Evolutionary conservation across 1,284 basidiomycete species (phyloP).

Genomic region (Psilocybe mexicana): DNA sequence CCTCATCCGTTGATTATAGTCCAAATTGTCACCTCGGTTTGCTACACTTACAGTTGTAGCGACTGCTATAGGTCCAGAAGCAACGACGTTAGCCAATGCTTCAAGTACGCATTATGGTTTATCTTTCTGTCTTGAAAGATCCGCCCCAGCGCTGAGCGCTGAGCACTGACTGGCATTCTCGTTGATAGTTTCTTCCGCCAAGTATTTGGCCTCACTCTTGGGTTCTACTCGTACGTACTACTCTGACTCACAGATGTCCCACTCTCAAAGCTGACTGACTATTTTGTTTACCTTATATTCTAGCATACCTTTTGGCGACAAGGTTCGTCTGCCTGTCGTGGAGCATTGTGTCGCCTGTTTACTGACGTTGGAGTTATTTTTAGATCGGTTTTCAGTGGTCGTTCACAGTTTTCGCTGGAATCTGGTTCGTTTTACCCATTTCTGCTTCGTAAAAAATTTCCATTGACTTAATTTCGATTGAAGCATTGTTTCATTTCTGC

Average conservation of each 20-base stretch:
- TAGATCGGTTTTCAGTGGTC: conserved; percentile 36
- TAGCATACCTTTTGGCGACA: conserved; percentile 32
- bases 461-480: background rate
- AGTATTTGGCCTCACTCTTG: conserved; percentile 30
- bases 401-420: conserved; percentile 30
- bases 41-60: conserved; percentile 36
- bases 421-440: conserved; percentile 22
- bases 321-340: conserved; percentile 13
- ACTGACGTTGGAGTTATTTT: background rate
- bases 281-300: too few species aligned
- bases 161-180: background rate
- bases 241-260: background rate
- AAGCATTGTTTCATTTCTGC: conserved; percentile 29
- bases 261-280: background rate
- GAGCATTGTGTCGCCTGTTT: background rate
- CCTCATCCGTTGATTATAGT: conserved; percentile 17
- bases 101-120: conserved; percentile 26
- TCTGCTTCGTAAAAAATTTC: background rate
- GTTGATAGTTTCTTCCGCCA: conserved; percentile 29
- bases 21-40: conserved; percentile 35
- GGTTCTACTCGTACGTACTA: conserved; percentile 31
- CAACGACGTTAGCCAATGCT: conserved; percentile 36
- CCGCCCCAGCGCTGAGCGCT: too few species aligned
- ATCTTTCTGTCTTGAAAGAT: too few species aligned
- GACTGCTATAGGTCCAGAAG: conserved; percentile 35